Evolutionary conservation across 495 filamentous ascomycete species (phyloP).

Genomic region (Viridothelium virens): DNA sequence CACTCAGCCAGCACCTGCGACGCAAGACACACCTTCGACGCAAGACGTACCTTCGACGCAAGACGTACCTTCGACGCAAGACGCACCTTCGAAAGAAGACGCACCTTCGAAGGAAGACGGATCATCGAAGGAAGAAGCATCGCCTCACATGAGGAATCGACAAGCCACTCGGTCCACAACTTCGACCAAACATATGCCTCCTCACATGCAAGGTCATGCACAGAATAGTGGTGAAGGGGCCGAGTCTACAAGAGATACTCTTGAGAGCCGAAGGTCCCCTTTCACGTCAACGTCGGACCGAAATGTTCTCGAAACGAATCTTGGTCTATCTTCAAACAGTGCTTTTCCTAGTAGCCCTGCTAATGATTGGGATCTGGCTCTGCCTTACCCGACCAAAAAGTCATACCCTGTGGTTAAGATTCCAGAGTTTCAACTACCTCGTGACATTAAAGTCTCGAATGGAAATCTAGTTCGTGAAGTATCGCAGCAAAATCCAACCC

Average conservation of each 20-base stretch:
- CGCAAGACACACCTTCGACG: background rate
- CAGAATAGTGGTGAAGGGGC: background rate
- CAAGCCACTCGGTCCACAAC: too few relatives aligned
- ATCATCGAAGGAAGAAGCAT: too few relatives aligned
- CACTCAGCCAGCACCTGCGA: background rate
- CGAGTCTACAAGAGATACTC: background rate
- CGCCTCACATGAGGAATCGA: too few relatives aligned
- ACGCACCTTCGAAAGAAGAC: background rate
- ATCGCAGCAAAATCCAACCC: background rate
- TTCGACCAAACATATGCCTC: too few relatives aligned
- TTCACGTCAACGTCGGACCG: background rate
- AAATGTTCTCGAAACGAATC: background rate
- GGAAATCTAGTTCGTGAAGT: background rate
- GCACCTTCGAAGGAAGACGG: background rate
- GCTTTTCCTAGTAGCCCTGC: background rate
- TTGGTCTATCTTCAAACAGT: background rate
- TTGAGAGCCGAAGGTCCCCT: background rate
- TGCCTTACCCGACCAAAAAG: background rate
- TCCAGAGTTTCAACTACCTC: background rate
- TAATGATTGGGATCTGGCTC: background rate
- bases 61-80: background rate
- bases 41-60: background rate
- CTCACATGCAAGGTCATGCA: too few relatives aligned
- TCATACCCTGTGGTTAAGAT: background rate
- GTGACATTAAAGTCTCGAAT: background rate